phyloP scores from a whole-genome alignment of 1,284 basidiomycete genomes.

The Rhodotorula sp. region DNA sequence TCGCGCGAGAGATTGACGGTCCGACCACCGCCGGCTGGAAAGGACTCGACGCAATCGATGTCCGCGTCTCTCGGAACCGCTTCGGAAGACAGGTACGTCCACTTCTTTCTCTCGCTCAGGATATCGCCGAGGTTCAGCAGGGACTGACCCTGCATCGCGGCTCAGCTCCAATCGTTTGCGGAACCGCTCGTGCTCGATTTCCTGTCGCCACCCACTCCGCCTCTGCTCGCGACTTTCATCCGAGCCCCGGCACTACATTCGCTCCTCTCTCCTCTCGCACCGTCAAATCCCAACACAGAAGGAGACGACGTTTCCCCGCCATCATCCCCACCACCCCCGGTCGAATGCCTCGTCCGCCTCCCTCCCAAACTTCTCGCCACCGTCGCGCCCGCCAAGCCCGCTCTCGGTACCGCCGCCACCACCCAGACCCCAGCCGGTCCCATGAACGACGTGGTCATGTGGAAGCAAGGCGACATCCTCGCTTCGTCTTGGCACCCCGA shows the following conservation, averaged over 20 bases:
- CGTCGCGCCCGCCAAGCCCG: constrained; percentile 45
- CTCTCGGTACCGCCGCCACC: constrained; percentile 46
- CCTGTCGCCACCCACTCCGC: constrained; percentile 60
- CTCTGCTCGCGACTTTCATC: constrained; percentile 89
- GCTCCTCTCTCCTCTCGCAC: constrained; percentile 6
- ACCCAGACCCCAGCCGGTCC: constrained; percentile 50
- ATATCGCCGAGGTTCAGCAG: too few species aligned
- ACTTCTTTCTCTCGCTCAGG: background rate
- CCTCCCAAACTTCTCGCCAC: constrained; percentile 53
- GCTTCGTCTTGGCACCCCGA: constrained; percentile 95
- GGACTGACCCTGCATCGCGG: too few species aligned
- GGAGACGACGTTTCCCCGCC: too few species aligned
- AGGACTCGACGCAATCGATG: constrained; percentile 74
- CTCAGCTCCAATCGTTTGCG: constrained; percentile 84
- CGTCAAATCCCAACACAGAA: background rate
- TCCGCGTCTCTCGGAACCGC: constrained; percentile 76
- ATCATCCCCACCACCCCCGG: constrained; percentile 37
- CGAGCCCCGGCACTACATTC: constrained; percentile 70
- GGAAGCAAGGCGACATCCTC: constrained; percentile 78
- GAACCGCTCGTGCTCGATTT: constrained; percentile 66
- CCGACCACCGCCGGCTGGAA: constrained; percentile 82
- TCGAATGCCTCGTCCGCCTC: constrained; percentile 68
- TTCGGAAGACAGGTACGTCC: constrained; percentile 60
- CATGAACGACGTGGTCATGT: constrained; percentile 72
- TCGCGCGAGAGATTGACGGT: constrained; percentile 62